Percentiles rank a stretch among this genome's conserved stretches.
phyloP scores from a whole-genome alignment of 2,329 filamentous ascomycete genomes.

The Sclerotinia glacialis region DNA sequence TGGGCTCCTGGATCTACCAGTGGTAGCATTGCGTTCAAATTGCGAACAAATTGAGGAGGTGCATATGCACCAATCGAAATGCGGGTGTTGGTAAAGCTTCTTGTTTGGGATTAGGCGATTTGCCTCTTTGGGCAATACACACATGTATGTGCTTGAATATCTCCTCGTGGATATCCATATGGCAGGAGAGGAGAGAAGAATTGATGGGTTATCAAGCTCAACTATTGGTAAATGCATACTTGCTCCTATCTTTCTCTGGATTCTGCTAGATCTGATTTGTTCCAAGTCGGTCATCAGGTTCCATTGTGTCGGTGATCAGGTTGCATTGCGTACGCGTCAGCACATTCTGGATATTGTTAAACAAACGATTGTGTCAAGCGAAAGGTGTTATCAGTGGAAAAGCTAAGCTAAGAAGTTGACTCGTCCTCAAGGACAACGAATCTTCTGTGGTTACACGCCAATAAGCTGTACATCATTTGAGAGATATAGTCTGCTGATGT shows the following conservation, averaged over 20 bases:
- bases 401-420: constrained; percentile 19
- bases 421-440: too few species aligned
- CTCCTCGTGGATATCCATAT: constrained; percentile 30
- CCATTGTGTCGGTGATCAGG: constrained; percentile 24
- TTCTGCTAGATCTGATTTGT: background rate
- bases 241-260: background rate
- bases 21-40: constrained; percentile 31
- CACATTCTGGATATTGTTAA: constrained; percentile 11
- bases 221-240: background rate
- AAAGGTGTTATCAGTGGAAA: constrained; percentile 27
- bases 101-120: constrained; percentile 15
- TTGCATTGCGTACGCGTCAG: constrained; percentile 26
- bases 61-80: constrained; percentile 30
- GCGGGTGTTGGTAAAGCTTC: constrained; percentile 15
- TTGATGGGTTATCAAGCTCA: constrained; percentile 28
- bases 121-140: constrained; percentile 24
- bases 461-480: too few species aligned
- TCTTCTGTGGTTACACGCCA: too few species aligned
- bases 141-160: constrained; percentile 31
- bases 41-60: constrained; percentile 25
- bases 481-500: too few species aligned
- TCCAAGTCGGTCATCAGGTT: background rate
- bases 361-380: constrained; percentile 29
- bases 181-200: constrained; percentile 32
- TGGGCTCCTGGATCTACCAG: constrained; percentile 28